Base-by-base conservation (phyloP, 2,329 filamentous ascomycete species). In the Aspergillus sp. region DNA sequence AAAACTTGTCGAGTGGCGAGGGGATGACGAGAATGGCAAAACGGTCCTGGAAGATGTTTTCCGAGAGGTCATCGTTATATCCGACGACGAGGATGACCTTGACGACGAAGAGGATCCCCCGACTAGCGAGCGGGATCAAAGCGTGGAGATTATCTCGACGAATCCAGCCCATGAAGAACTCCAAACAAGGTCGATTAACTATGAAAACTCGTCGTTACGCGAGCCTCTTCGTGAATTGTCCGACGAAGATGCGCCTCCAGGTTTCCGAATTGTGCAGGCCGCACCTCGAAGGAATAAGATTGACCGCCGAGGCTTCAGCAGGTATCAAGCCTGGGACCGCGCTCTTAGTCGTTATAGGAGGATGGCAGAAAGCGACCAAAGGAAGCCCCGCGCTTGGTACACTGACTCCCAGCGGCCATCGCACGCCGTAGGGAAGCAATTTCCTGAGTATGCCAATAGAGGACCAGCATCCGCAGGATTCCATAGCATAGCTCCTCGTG, bases 11-110 rank as follows among this genome's bases (percentile, higher is more conserved):
- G 68, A 75, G 50, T 80, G 76, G 76, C 66, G 74, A 37, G 75
- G 75, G 29, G 72, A 78, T 50, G 66, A 71, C 46, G 69, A 72
- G 39, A 66, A 52, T 58, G 68, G 50, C 49, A 61, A 61, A 31
- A 60, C 62, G 26, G 71, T 72, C 32, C 59, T 78, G 14, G 74
- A 78, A 48, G 74, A 78, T 43, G 71, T 75, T 17, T 73, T 79
- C 33, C 69, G 72, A 30, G 75, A 80, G 52, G 71, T 77, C 36
- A 77, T 80, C 44, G 69, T 78, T 33, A 71, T 79, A 34, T 74
- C 75, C 33, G 73, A 77, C 47, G 73, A 76, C 43, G 72, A 77
- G 33, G 70, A 74, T 26, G 61, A 60, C 32, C 61, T 64, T 26
- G 52, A 52, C 15, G 62, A 63, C 34, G 54, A 63, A 31, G 61